Evolutionary conservation across 192 early-diverging fungal species (phyloP).

Genomic region (Coemansia sp.): DNA sequence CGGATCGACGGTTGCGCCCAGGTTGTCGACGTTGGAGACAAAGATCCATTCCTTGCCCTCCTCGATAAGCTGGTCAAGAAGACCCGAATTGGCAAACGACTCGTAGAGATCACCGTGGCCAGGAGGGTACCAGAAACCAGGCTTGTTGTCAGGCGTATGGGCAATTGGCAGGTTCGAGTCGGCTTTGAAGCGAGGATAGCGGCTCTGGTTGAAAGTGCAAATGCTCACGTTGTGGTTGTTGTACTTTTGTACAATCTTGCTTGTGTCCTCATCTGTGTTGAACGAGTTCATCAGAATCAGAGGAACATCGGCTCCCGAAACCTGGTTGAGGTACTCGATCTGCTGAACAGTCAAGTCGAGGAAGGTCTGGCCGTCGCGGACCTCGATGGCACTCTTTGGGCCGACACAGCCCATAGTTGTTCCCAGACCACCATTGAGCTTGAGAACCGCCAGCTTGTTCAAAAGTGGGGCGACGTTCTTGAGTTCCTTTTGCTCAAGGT

Average conservation of each 20-base stretch:
- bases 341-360: conserved; percentile 97
- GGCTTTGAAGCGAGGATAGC: conserved; percentile 90
- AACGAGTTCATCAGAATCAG: conserved; percentile 99
- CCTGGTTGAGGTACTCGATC: conserved; percentile 94
- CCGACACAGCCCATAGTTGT: conserved; percentile 99
- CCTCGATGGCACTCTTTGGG: conserved; percentile 98
- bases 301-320: conserved; percentile 87
- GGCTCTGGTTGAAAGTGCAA: conserved; percentile 96
- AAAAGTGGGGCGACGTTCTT: conserved; percentile 59
- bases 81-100: conserved; percentile 85
- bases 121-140: conserved; percentile 78
- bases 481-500: conserved; percentile 54
- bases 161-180: conserved; percentile 88
- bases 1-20: conserved; percentile 95
- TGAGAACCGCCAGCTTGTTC: conserved; percentile 94
- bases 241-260: conserved; percentile 98
- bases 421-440: conserved; percentile 97
- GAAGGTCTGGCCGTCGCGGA: conserved; percentile 97
- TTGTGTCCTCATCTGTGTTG: conserved; percentile 98
- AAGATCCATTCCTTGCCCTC: conserved; percentile 98
- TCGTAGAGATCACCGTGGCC: conserved; percentile 99
- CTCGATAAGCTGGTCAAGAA: conserved; percentile 88
- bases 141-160: conserved; percentile 61
- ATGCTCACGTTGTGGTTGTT: conserved; percentile 86
- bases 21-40: conserved; percentile 98